Base-by-base conservation (phyloP, 2,329 filamentous ascomycete species). In the Paraconiothyrium sp. region DNA sequence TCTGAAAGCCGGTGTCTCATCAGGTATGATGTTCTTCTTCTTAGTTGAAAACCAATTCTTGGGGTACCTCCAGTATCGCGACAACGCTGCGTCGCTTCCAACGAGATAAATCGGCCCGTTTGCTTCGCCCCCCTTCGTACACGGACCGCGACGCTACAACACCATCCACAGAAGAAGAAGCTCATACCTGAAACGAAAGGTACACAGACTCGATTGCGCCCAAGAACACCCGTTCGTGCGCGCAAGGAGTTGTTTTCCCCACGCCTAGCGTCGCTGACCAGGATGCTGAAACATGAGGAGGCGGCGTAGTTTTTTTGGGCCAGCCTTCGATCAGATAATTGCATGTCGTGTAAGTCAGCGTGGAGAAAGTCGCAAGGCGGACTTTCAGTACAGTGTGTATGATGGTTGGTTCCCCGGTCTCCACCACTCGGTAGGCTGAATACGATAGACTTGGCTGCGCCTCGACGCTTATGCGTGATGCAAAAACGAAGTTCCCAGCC, bases 211-310 rank as follows among this genome's bases (percentile, higher is more conserved):
- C 16, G 10, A 22, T 22, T 30, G 24, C 46, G 46, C 46, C 46
- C 46, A 48, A 27, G 27, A 48, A 48, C 46, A 48, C 46, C 22
- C 13, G 27, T 48, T 30, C 27, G 46, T 16, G 22, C 46, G 46
- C 27, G 22, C 3, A 30, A 48, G 22, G 49, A 20, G 49, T 52
- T 20, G 49, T 50, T 50, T 35, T n/a, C 48, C 48, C 30, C 49
- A 52, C 24, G 46, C 22, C 22, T 48, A 27, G 46, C 32, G 49
- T 20, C 35, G 49, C 35, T 20, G 32, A 52, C 49, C 13, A 22
- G 49, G 49, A 22, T 52, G 20, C 20, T 52, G 49, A 52, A 37
- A 52, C 49, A 24, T 8, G 30, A 52, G 49, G 49, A 37, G 49
- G 49, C 49, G 49, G 49, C 49, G 49, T 52, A 52, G 49, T 52